Conservation (phyloP, 2,329 filamentous ascomycete genomes). For the Dendryphion nanum region DNA sequence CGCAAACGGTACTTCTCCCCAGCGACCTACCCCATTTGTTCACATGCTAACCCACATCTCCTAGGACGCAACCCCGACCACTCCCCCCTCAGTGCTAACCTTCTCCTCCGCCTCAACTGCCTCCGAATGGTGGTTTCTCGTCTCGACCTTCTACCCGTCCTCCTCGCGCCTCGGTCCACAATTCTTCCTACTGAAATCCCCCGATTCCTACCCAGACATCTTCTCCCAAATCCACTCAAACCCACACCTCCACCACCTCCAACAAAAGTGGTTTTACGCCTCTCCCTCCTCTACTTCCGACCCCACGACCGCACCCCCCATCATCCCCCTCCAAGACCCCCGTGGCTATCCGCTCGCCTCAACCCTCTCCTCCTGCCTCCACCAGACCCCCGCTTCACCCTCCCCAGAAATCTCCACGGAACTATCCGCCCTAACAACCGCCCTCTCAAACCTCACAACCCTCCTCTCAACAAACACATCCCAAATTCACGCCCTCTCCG, state of each 20-base stretch:
- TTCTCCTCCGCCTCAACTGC: slow-evolving; percentile 32
- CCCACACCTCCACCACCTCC: slow-evolving; percentile 24
- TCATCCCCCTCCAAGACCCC: slow-evolving; percentile 31
- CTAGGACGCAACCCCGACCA: slow-evolving; percentile 29
- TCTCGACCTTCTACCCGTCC: slow-evolving; percentile 28
- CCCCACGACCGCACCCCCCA: slow-evolving; percentile 14
- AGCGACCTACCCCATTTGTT: slow-evolving; percentile 3
- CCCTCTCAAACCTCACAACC: slow-evolving; percentile 23
- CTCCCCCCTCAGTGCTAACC: slow-evolving; percentile 33
- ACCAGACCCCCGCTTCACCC: not conserved
- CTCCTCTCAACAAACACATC: slow-evolving; percentile 30
- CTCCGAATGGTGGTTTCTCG: slow-evolving; percentile 34
- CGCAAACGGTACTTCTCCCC: slow-evolving; percentile 26
- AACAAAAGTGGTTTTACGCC: slow-evolving; percentile 35
- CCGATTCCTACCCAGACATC: slow-evolving; percentile 30
- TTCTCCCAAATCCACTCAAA: slow-evolving; percentile 32
- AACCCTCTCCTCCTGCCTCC: not conserved
- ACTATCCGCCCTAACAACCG: slow-evolving; percentile 20
- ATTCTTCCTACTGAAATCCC: slow-evolving; percentile 34
- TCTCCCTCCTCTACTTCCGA: no score
- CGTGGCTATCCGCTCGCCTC: slow-evolving; percentile 18
- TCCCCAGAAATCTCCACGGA: not conserved
- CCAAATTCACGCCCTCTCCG: slow-evolving; percentile 32
- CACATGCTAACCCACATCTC: not conserved
- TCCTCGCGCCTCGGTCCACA: slow-evolving; percentile 30